Percentiles rank a stretch among this genome's conserved stretches.
Conservation (phyloP, 805 yeast species). For the Candida oleophila region DNA sequence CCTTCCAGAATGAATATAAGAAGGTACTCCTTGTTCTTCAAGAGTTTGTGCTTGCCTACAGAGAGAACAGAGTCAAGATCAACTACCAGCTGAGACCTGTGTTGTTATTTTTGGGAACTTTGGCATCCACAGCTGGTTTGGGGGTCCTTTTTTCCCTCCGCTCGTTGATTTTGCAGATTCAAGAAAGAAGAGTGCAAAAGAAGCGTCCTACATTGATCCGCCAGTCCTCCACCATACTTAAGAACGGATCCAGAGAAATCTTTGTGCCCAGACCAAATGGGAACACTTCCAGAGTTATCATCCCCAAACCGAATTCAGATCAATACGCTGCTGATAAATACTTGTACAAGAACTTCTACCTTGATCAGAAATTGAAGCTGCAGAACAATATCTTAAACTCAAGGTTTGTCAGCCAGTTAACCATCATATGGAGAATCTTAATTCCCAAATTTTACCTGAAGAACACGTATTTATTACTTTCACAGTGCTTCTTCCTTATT, state of each 20-base stretch:
- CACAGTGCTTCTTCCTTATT: constrained; percentile 73
- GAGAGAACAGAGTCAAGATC: constrained; percentile 34
- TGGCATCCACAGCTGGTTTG: constrained; percentile 40
- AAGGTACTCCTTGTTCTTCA: constrained; percentile 31
- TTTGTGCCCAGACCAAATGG: constrained; percentile 44
- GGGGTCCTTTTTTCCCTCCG: constrained; percentile 33
- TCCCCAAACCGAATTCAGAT: constrained; percentile 49
- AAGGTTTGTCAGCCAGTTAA: constrained; percentile 67
- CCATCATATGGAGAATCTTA: constrained; percentile 75
- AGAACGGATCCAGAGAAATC: constrained; percentile 47
- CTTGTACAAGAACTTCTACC: constrained; percentile 46
- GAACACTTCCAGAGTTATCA: constrained; percentile 37
- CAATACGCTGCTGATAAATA: constrained; percentile 56
- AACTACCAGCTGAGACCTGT: constrained; percentile 45
- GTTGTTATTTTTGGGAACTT: constrained; percentile 38
- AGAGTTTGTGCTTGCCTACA: constrained; percentile 35
- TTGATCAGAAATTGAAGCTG: constrained; percentile 28
- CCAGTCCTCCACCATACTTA: constrained; percentile 41
- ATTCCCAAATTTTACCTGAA: constrained; percentile 73
- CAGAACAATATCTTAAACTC: constrained; percentile 47
- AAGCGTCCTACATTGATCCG: constrained; percentile 38
- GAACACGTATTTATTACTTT: constrained; percentile 60
- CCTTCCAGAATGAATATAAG: constrained; percentile 17
- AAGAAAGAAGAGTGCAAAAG: constrained; percentile 26
- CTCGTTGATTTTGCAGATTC: constrained; percentile 27